Evolutionary conservation across 192 early-diverging fungal genomes (phyloP).

Genomic region (Backusella tarrabulga): DNA sequence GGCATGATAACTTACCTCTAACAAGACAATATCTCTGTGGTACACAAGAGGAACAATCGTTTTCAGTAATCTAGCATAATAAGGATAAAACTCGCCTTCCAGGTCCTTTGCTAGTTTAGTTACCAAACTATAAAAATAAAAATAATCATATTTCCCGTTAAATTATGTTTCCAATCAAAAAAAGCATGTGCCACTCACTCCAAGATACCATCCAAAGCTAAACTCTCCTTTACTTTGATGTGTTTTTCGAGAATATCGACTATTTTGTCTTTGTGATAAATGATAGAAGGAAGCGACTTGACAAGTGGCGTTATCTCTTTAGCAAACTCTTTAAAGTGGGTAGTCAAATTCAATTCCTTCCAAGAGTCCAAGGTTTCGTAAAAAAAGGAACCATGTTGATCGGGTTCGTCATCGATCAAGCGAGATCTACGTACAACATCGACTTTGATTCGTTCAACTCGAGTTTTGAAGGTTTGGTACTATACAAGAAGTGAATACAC

Average conservation of each 20-base stretch:
- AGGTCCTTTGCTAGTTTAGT: slow-evolving; percentile 88
- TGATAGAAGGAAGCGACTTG: slow-evolving; percentile 80
- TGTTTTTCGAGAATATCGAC: slow-evolving; percentile 63
- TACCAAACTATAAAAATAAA: slow-evolving; percentile 52
- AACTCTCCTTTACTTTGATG: slow-evolving; percentile 56
- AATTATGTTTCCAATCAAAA: not conserved
- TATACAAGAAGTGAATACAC: slow-evolving; percentile 23
- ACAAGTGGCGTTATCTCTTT: slow-evolving; percentile 61
- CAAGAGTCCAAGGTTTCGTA: slow-evolving; percentile 77
- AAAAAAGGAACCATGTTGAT: slow-evolving; percentile 78
- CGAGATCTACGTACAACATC: slow-evolving; percentile 68
- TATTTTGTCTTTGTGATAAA: slow-evolving; percentile 88
- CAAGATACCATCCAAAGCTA: slow-evolving; percentile 80
- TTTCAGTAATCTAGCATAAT: slow-evolving; percentile 66
- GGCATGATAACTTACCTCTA: slow-evolving; percentile 58
- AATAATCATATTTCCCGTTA: not conserved
- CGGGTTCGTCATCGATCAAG: slow-evolving; percentile 54
- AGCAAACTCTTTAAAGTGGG: slow-evolving; percentile 71
- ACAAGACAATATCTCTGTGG: slow-evolving; percentile 62
- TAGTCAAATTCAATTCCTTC: slow-evolving; percentile 90
- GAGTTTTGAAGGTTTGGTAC: slow-evolving; percentile 75
- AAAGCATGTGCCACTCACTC: slow-evolving; percentile 55
- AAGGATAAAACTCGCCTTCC: slow-evolving; percentile 85
- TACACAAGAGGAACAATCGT: slow-evolving; percentile 68
- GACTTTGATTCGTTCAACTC: slow-evolving; percentile 81